These are phyloP conservation scores for Cyclotella cryptica DNA, from an alignment of 108 stramenopile species.

Conservation along the genomic window DNA sequence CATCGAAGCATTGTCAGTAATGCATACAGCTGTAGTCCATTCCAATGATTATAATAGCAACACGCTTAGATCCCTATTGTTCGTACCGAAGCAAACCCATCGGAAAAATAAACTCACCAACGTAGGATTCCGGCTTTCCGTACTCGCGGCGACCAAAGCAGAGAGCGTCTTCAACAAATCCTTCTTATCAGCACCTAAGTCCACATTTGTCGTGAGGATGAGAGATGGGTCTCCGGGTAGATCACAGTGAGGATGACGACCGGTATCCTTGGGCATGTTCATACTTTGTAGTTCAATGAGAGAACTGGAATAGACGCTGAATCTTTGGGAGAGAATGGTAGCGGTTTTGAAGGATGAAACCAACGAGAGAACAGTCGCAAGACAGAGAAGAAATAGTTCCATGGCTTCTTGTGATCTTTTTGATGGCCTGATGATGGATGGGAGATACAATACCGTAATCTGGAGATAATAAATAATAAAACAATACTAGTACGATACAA, in stretches of 20 bases:
- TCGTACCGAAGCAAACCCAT: neutral
- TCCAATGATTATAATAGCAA: neutral
- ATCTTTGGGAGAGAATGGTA: neutral
- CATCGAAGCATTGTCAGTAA: constrained; percentile 78
- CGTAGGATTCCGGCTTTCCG: constrained; percentile 83
- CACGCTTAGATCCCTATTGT: neutral
- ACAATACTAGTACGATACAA: too few species aligned
- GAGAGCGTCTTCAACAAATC: constrained; percentile 74
- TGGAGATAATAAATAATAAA: too few species aligned
- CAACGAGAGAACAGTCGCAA: neutral
- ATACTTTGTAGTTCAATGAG: neutral
- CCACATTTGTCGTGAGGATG: constrained; percentile 76
- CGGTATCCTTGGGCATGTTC: neutral
- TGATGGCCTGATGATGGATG: neutral
- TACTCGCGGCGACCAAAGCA: constrained; percentile 33
- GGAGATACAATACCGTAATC: too few species aligned
- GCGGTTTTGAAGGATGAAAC: constrained; percentile 2
- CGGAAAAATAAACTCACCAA: constrained; percentile 51
- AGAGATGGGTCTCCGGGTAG: constrained; percentile 85
- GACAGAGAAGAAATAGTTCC: neutral
- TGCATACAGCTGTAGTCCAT: constrained; percentile 58
- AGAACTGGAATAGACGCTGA: neutral
- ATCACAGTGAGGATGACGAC: constrained; percentile 45
- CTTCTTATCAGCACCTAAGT: constrained; percentile 76
- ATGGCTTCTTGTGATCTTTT: neutral